Evolutionary conservation across 2,329 filamentous ascomycete species (phyloP), one percentile per base, ranked within the genome.

Genomic region (Elsinoe perseae): DNA sequence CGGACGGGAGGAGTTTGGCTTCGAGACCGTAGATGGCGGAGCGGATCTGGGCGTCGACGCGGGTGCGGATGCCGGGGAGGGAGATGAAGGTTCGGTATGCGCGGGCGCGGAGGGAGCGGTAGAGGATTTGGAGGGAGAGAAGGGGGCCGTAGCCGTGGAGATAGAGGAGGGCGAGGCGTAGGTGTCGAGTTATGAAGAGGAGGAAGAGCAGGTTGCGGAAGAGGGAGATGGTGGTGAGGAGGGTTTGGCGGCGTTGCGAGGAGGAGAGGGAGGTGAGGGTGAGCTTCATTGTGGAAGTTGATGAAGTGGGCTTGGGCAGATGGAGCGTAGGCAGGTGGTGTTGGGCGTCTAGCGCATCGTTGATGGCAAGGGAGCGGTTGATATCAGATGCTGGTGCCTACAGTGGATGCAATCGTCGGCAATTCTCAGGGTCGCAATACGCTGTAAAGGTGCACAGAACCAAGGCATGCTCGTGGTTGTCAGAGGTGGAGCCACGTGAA

Each of bases 171-270:
- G 82, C 80, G 66, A 86, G 87, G 62, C 89, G 87, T 28, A 86
- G 81, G 78, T 90, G 87, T 68, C 91, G 86, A 48, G 95, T 76
- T 59, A 96, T 70, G 74, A 97, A 96, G 64, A 95, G 80, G 67
- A 91, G 78, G 71, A 97, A 95, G 64, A 97, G 77, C 58, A 96
- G 77, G 69, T 96, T 95, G 56, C 89, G 87, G 60, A 95, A 67
- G 59, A 54, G 54, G 14, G 21, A 23, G 30, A 48, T 18, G 28
- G 46, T 38, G 46, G 54, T 50, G 20, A 56, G 54, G 25, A 56
- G 38, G 16, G 40, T 27, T n/a, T 52, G 48, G 25, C 28, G 48
- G 16, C 43, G 3, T 12, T 48, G 18, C 7, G 48, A 14, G 30
- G 44, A 32, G 5, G 44, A 25, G 27, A 18, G 16, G 44, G 16